These are phyloP conservation scores for Cicer bijugum DNA, from an alignment of 306 rosid species.

Conservation along the genomic window DNA sequence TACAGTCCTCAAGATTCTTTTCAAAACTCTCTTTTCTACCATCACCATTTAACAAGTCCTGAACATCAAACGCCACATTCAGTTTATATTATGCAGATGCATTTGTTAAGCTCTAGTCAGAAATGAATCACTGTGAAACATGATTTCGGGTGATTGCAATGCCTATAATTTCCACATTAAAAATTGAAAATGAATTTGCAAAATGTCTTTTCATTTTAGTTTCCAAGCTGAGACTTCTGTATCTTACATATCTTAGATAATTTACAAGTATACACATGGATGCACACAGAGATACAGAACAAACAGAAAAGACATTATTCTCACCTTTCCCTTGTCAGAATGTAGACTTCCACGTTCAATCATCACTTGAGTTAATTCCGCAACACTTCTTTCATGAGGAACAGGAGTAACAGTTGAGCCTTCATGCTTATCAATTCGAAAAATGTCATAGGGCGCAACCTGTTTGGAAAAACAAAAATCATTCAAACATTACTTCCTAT, in stretches of 20 bases:
- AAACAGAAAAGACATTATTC: slow-evolving; percentile 32
- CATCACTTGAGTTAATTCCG: slow-evolving; percentile 58
- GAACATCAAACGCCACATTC: slow-evolving; percentile 39
- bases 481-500: background rate
- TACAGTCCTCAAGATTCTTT: slow-evolving; percentile 56
- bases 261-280: slow-evolving; percentile 14
- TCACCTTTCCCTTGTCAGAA: slow-evolving; percentile 64
- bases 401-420: slow-evolving; percentile 52
- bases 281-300: slow-evolving; percentile 8
- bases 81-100: slow-evolving; percentile 40
- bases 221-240: slow-evolving; percentile 28
- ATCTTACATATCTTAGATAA: slow-evolving; percentile 25
- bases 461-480: slow-evolving; percentile 41
- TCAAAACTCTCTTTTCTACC: slow-evolving; percentile 49
- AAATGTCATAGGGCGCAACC: slow-evolving; percentile 82
- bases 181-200: background rate
- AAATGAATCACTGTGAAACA: slow-evolving; percentile 2
- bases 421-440: slow-evolving; percentile 71
- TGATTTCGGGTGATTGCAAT: slow-evolving; percentile 6
- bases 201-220: slow-evolving; percentile 8
- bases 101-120: slow-evolving; percentile 26
- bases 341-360: slow-evolving; percentile 53
- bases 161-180: background rate
- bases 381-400: slow-evolving; percentile 56
- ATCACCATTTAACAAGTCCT: slow-evolving; percentile 56